phyloP scores from a whole-genome alignment of 106 monocot species.

The Xerophyta viscosa region DNA sequence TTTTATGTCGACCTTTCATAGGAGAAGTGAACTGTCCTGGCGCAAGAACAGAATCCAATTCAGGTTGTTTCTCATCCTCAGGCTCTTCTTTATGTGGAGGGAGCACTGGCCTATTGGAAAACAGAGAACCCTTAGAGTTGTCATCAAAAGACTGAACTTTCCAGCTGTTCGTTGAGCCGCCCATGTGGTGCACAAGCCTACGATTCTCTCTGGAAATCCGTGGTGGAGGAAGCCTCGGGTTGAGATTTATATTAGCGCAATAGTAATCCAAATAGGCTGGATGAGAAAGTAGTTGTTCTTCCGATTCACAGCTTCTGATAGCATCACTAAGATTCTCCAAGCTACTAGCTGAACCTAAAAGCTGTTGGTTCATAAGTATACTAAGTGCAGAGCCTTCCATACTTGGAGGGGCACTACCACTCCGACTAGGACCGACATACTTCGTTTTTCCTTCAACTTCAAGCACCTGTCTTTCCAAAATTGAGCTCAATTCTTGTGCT shows the following conservation, averaged over 20 bases:
- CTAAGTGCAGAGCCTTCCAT: slow-evolving; percentile 77
- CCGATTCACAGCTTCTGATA: slow-evolving; percentile 30
- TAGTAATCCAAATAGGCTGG: slow-evolving; percentile 84
- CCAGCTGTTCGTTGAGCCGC: slow-evolving; percentile 25
- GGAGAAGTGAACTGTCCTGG: slow-evolving; percentile 15
- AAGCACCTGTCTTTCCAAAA: slow-evolving; percentile 38
- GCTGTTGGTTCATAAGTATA: slow-evolving; percentile 17
- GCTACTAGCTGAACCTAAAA: slow-evolving; percentile 18
- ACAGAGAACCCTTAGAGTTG: slow-evolving; percentile 24
- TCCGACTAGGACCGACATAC: slow-evolving; percentile 49
- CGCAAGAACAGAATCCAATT: slow-evolving; percentile 13
- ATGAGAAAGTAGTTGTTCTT: slow-evolving; percentile 70
- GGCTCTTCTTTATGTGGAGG: slow-evolving; percentile 75
- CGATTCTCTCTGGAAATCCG: slow-evolving; percentile 50
- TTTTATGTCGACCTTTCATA: slow-evolving; percentile 39
- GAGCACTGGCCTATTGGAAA: slow-evolving; percentile 30
- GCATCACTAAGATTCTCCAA: slow-evolving; percentile 29
- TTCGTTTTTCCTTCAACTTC: slow-evolving; percentile 23
- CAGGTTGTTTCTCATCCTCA: slow-evolving; percentile 65
- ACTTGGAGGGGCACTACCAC: slow-evolving; percentile 95
- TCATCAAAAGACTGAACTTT: slow-evolving; percentile 42
- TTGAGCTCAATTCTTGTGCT: slow-evolving; percentile 42
- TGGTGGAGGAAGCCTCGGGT: slow-evolving; percentile 92
- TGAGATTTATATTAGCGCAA: slow-evolving; percentile 70
- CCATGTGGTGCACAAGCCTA: slow-evolving; percentile 38